Evolutionary conservation across 2,329 filamentous ascomycete species (phyloP), one percentile per base, ranked within the genome.

Genomic region (Botrytis pseudocinerea): DNA sequence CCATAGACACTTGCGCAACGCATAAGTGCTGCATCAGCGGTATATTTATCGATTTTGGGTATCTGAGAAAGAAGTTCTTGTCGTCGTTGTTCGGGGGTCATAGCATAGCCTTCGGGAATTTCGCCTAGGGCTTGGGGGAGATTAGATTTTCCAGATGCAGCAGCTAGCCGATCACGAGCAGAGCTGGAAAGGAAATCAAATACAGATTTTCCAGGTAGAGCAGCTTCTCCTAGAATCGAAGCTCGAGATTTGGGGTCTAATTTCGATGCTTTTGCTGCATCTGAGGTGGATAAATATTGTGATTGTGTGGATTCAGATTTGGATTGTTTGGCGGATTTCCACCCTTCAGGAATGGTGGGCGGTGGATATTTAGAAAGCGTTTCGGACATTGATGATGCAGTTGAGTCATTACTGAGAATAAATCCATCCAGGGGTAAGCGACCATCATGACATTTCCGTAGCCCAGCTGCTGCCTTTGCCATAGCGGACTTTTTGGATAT

Each of bases 181-280:
- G 92, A 88, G 0, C 93, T 86, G 0, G 93, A 93, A 76, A 99
- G 87, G 82, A 93, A 99, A 82, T 98, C 95, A 81, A 98, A 99
- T 4, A 99, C 91, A 0, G 96, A 98, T 83, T 98, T 98, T 0
- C 94, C 93, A 0, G 95, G 95, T 0, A 98, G 85, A 51, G 89
- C 88, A 57, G 89, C 86, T 83, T 98, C 95, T 51, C 95, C 95
- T 1, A 98, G 86, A 0, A 97, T 85, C 6, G 90, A 90, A 20
- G 94, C 95, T 75, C 96, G 90, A 60, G 91, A 86, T 79, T 89
- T 91, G 0, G 93, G 91, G 80, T 97, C 90, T 14, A 97, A 86
- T 1, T 86, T 89, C 0, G 93, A 96, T 2, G 89, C 85, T 81
- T 91, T 95, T 14, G 94, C 94, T 2, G 92, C 92, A 73, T 96